phyloP scores from a whole-genome alignment of 2,329 filamentous ascomycete genomes.

The Metarhizium humberi region DNA sequence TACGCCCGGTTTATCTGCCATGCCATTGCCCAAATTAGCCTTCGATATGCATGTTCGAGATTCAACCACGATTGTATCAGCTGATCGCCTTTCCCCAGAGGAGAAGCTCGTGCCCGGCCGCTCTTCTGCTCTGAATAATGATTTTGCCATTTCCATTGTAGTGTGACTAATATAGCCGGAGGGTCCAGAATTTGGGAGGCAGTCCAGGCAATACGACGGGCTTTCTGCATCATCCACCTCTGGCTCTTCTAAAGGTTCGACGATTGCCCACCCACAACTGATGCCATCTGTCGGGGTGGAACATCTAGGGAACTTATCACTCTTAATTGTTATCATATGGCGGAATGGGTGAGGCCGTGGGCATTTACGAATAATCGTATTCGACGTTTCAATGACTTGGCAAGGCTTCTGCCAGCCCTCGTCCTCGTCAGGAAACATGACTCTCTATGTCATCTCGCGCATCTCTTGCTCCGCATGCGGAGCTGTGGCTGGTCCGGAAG shows the following conservation, averaged over 20 bases:
- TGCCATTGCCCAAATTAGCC: background rate
- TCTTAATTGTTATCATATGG: background rate
- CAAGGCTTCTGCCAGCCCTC: conserved; percentile 21
- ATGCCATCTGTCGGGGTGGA: conserved; percentile 1
- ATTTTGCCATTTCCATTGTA: background rate
- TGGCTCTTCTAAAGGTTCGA: conserved; percentile 1
- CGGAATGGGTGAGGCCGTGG: conserved; percentile 1
- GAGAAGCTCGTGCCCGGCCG: background rate
- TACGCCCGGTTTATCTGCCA: too few species aligned
- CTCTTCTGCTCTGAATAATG: background rate
- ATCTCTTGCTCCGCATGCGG: conserved; percentile 31
- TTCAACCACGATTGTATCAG: background rate
- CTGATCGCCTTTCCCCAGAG: background rate
- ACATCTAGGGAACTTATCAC: background rate
- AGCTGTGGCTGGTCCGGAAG: conserved; percentile 12
- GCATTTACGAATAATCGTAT: conserved; percentile 11
- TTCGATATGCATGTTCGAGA: background rate
- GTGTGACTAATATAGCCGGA: background rate
- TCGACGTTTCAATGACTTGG: conserved; percentile 19
- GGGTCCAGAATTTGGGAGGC: background rate
- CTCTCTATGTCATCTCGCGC: conserved; percentile 36
- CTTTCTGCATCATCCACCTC: background rate
- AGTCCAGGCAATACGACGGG: background rate
- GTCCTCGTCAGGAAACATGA: conserved; percentile 24
- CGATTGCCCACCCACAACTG: conserved; percentile 8